Percentiles rank a stretch among this genome's conserved stretches.
Evolutionary conservation across 169 alveolate genomes (phyloP).

Genomic region (Eimeria brunetti): DNA sequence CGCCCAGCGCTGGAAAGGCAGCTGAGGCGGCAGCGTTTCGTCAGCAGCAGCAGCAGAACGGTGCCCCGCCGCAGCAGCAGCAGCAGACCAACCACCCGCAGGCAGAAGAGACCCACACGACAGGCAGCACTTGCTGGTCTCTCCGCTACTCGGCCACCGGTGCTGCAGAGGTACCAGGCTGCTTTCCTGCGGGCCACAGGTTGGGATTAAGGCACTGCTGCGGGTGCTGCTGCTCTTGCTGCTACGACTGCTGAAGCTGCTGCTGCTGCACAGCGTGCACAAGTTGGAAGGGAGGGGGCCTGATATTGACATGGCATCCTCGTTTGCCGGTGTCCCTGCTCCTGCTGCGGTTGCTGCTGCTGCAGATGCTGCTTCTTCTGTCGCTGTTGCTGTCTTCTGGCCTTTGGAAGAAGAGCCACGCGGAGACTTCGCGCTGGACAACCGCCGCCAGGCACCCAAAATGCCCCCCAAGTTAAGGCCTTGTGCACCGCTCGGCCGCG

Average conservation of each 20-base stretch:
- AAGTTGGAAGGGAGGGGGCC: background rate
- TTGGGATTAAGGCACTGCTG: background rate
- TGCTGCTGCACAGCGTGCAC: slow-evolving; percentile 24
- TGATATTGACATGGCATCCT: background rate
- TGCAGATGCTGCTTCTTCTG: slow-evolving; percentile 28
- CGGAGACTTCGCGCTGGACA: slow-evolving; percentile 60
- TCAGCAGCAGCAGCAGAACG: slow-evolving; percentile 12
- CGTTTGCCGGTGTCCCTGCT: background rate
- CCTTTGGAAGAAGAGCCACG: slow-evolving; percentile 31
- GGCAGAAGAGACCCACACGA: background rate
- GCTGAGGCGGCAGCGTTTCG: background rate
- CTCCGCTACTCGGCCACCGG: slow-evolving; percentile 9
- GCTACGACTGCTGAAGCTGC: slow-evolving; percentile 23
- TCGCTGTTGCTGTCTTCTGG: slow-evolving; percentile 1
- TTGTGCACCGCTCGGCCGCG: slow-evolving; percentile 32
- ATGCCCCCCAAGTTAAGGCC: slow-evolving; percentile 69
- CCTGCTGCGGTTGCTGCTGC: background rate
- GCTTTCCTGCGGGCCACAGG: background rate
- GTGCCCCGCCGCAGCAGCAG: slow-evolving; percentile 22
- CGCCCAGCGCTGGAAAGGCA: slow-evolving; percentile 39
- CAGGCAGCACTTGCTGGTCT: background rate
- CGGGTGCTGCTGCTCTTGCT: slow-evolving; percentile 20
- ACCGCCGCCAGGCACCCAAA: slow-evolving; percentile 76
- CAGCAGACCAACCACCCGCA: background rate
- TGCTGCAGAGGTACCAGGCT: background rate